A percentile compares a stretch with the other conserved stretches of the same genome.
These are phyloP conservation scores for Meira miltonrushii DNA, from an alignment of 1,284 basidiomycete species.

Conservation along the genomic window DNA sequence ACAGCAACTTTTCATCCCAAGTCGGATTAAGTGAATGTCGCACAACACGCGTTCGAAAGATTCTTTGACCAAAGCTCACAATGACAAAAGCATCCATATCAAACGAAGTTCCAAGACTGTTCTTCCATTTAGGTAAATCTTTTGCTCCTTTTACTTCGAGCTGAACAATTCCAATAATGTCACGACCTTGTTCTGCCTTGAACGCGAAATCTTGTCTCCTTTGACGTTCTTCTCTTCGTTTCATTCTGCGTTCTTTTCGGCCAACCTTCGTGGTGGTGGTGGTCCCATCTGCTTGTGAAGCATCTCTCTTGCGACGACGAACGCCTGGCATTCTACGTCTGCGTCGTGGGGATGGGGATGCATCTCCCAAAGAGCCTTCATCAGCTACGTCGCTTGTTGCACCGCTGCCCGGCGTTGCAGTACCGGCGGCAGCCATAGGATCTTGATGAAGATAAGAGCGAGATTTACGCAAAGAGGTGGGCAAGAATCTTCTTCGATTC, in stretches of 20 bases:
- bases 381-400: too few species aligned
- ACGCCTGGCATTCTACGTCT: not conserved
- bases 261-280: not conserved
- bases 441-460: too few species aligned
- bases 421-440: too few species aligned
- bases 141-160: constrained; percentile 67
- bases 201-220: constrained; percentile 54
- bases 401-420: too few species aligned
- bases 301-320: not conserved
- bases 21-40: constrained; percentile 66
- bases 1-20: constrained; percentile 93
- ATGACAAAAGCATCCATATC: constrained; percentile 48
- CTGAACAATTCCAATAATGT: constrained; percentile 90
- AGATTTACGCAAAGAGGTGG: not conserved
- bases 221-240: not conserved
- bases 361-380: not conserved
- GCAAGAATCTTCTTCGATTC: not conserved
- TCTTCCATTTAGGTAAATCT: constrained; percentile 79
- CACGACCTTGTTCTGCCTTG: constrained; percentile 60
- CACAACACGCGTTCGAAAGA: constrained; percentile 74
- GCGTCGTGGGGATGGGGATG: not conserved
- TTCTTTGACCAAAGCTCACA: constrained; percentile 77
- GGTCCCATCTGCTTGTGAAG: not conserved
- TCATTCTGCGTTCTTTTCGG: constrained; percentile 2
- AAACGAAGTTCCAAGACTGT: constrained; percentile 57